Base-by-base conservation (phyloP, 352 stramenopile genomes). In the Globisporangium barbulae region DNA sequence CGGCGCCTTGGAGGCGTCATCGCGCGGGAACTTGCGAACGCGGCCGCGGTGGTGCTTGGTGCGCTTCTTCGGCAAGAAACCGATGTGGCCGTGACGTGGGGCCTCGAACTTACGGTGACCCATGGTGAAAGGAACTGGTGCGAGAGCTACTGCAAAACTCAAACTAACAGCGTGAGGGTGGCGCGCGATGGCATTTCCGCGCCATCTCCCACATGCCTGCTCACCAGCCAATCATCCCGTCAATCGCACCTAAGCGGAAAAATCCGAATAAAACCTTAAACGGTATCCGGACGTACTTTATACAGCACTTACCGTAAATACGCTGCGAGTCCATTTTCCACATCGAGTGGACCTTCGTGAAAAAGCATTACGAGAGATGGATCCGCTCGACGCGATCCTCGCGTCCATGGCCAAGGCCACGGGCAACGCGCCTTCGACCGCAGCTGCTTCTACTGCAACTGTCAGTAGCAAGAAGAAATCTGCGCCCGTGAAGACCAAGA, bases 51-150 rank as follows among this genome's bases (percentile, higher is more conserved):
- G 97, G 92, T 99, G 96, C 84, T 98, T 99, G 85, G 97, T 99
- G 52, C 98, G 95, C 96, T 99, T 99, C 91, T 99, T 99, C 65
- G 98, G 98, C 44, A 99, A 84, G 91, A 99, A 99, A 39, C 97
- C 98, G 61, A 99, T 88, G 82, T 97, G 97, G 68, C 98, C 98
- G 81, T 98, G 83, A 73, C 98, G 94, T 61, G 97, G 97, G 49
- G 90, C 92, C 83, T 99, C 96, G 73, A 98, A 99, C 88, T 99
- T 99, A 82, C 97, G 92, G 88, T 99, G 97, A 86, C 94, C 98
- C 97, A 99, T 99, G 69, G 15, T 76, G 31, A 68, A 64, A 58
- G 15, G 69, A 71, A 67, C 59, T 58, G 59, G 53, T 85, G 76
- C 74, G 72, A 78, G 73, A 88, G 78, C 71, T 87, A 86, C 83